phyloP scores from a whole-genome alignment of 192 early-diverging fungal species.

The Phlyctochytrium planicorne region DNA sequence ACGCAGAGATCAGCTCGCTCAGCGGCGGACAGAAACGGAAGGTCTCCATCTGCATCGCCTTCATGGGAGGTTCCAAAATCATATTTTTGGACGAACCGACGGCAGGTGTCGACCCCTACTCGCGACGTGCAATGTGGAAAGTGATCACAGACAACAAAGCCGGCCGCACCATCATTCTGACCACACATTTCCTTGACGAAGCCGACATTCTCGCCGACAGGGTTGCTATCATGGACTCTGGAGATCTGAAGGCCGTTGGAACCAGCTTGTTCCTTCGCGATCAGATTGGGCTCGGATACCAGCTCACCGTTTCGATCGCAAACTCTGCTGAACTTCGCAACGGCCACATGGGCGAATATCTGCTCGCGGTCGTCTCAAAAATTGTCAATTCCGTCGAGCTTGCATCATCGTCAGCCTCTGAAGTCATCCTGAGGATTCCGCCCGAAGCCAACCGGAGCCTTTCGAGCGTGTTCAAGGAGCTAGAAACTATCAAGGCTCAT shows the following conservation, averaged over 20 bases:
- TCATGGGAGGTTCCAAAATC: constrained; percentile 50
- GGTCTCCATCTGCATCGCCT: constrained; percentile 45
- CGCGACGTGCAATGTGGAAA: constrained; percentile 54
- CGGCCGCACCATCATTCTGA: constrained; percentile 52
- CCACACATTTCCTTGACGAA: constrained; percentile 68
- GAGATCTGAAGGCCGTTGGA: constrained; percentile 51
- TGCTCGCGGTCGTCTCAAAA: constrained; percentile 5
- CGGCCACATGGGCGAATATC: too few species aligned
- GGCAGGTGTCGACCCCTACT: constrained; percentile 58
- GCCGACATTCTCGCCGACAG: constrained; percentile 54
- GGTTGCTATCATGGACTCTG: constrained; percentile 49
- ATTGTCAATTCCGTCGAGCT: constrained; percentile 8
- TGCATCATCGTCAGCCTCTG: too few species aligned
- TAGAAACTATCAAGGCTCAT: too few species aligned
- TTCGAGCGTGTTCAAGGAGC: too few species aligned
- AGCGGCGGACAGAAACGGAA: constrained; percentile 63
- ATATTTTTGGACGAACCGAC: constrained; percentile 58
- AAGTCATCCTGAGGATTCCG: too few species aligned
- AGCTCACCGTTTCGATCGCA: constrained; percentile 38
- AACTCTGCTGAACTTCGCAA: too few species aligned
- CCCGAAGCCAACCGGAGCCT: too few species aligned
- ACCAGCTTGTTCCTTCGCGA: constrained; percentile 58
- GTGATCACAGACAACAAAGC: constrained; percentile 49
- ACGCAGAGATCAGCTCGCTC: constrained; percentile 33
- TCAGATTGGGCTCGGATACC: constrained; percentile 59